These are phyloP conservation scores for Triticum monococcum DNA, from an alignment of 176 grass and related monocot species.

Conservation along the genomic window DNA sequence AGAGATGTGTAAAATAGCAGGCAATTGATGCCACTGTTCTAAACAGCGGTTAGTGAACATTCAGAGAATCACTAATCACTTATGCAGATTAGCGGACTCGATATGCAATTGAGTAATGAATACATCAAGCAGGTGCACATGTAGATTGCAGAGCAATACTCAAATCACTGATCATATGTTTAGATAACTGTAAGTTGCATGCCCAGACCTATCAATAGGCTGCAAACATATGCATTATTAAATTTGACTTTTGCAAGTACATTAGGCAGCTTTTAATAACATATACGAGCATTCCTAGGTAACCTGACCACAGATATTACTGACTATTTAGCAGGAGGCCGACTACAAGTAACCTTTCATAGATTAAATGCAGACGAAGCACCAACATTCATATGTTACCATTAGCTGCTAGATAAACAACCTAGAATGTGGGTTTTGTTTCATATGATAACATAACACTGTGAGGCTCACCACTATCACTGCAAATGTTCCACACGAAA, in stretches of 20 bases:
- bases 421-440: constrained; percentile 3
- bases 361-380: neutral
- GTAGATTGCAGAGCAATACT: neutral
- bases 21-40: neutral
- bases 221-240: neutral
- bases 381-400: neutral
- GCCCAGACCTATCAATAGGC: neutral
- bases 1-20: neutral
- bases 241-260: neutral
- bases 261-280: neutral
- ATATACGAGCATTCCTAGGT: neutral
- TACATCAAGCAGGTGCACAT: neutral
- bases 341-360: neutral
- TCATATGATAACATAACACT: neutral
- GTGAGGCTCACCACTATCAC: neutral
- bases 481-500: constrained; percentile 13
- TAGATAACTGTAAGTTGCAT: neutral
- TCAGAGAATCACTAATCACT: neutral
- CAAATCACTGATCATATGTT: neutral
- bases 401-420: neutral
- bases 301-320: neutral
- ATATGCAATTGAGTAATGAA: neutral
- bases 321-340: neutral
- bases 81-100: neutral
- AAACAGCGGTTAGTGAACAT: neutral